Base-by-base conservation (phyloP, 1,139 yeast genomes). In the Candida buenavistaensis region DNA sequence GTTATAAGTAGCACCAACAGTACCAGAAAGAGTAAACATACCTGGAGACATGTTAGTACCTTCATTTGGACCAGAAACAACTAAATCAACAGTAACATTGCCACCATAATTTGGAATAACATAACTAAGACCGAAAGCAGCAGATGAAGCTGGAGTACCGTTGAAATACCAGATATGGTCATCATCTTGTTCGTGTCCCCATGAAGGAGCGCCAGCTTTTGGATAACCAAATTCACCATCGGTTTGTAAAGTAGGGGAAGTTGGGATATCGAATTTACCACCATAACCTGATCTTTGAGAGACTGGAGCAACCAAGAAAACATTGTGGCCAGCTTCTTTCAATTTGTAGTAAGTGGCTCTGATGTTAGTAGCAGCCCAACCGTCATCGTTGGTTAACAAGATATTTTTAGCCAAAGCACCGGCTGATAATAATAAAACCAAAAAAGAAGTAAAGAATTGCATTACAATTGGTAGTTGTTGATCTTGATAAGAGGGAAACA, bases 251-350 rank as follows among this genome's bases (percentile, higher is more conserved):
- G 60, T 65, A 38, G 61, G 54, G 33, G 68, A 52, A 36, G 58
- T 45, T 24, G 82, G 77, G 39, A 72, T 51, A 36, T 59, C 64
- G 47, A 77, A 77, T 43, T 67, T 68, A 38, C 82, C 82, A 45
- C 78, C 75, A 57, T 64, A 75, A 5, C 82, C 83, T 3, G 82
- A 75, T 60, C 78, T 70, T 56, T 78, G 82, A 26, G 67, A 63
- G 14, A 68, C 79, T 26, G 83, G 82, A 15, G 83, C 82, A 36
- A 74, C 78, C 50, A 76, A 47, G 43, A 70, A 60, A 35, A 77
- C 82, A 32, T 64, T 62, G 56, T 78, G 78, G 23, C 50, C 82
- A 13, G 77, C 81, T 12, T 55, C 62, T 46, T 66, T 72, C 53
- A 78, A 66, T 41, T 66, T 75, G 47, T 69, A 62, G 68, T 77